phyloP scores from a whole-genome alignment of 2,329 filamentous ascomycete species.

The Aschersonia sp. region DNA sequence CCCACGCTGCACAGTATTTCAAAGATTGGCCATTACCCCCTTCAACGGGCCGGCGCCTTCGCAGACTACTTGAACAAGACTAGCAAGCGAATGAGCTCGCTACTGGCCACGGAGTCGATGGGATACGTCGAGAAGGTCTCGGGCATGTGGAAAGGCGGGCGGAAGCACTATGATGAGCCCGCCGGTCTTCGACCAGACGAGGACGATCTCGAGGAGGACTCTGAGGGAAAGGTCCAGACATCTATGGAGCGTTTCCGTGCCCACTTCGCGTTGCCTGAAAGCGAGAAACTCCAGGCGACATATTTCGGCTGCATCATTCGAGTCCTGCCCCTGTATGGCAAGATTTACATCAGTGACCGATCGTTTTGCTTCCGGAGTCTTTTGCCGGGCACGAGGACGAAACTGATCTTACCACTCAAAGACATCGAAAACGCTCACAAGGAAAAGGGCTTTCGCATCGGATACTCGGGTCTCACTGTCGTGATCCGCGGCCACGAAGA shows the following conservation, averaged over 20 bases:
- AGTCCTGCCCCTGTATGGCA: slow-evolving; percentile 84
- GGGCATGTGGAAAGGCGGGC: slow-evolving; percentile 88
- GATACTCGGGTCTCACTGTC: slow-evolving; percentile 81
- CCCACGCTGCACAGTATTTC: slow-evolving; percentile 37
- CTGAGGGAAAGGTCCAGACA: slow-evolving; percentile 48
- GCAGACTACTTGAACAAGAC: slow-evolving; percentile 67
- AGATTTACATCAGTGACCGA: slow-evolving; percentile 82
- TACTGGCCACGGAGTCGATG: slow-evolving; percentile 83
- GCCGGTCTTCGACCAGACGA: slow-evolving; percentile 36
- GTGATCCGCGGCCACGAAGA: slow-evolving; percentile 91
- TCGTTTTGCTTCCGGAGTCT: slow-evolving; percentile 89
- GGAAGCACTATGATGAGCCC: slow-evolving; percentile 68
- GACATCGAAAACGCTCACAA: slow-evolving; percentile 91
- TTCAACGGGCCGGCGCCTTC: slow-evolving; percentile 71
- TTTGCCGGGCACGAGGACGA: slow-evolving; percentile 77
- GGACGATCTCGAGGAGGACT: slow-evolving; percentile 38
- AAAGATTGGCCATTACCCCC: slow-evolving; percentile 56
- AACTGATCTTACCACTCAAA: slow-evolving; percentile 77
- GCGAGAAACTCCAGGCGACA: slow-evolving; percentile 72
- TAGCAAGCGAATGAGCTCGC: slow-evolving; percentile 65
- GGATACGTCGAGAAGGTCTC: slow-evolving; percentile 94
- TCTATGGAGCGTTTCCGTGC: slow-evolving; percentile 71
- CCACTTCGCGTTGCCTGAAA: slow-evolving; percentile 77
- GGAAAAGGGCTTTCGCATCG: slow-evolving; percentile 86
- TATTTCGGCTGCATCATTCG: slow-evolving; percentile 90